Percentiles rank a stretch among this genome's conserved stretches.
Evolutionary conservation across 139 green algal genomes (phyloP).

Genomic region (Tetraselmis chui): DNA sequence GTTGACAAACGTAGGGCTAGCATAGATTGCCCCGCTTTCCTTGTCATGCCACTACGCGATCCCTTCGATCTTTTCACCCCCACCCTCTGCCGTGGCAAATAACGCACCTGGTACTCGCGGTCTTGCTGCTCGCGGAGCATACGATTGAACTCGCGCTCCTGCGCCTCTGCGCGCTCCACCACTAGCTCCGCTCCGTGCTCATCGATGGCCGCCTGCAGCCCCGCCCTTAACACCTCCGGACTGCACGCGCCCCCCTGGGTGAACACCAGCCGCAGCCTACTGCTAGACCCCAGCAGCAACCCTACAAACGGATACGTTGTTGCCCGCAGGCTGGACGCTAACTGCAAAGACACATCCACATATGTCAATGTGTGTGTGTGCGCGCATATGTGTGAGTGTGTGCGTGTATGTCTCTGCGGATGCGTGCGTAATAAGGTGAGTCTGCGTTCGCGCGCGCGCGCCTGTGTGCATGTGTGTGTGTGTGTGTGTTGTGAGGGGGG

Average conservation of each 20-base stretch:
- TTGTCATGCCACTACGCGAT: too few relatives aligned
- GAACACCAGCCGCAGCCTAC: conserved; percentile 33
- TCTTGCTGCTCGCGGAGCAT: conserved; percentile 69
- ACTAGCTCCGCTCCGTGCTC: conserved; percentile 48
- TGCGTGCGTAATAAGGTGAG: too few relatives aligned
- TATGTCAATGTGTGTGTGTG: too few relatives aligned
- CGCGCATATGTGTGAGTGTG: too few relatives aligned
- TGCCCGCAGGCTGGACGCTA: conserved; percentile 38
- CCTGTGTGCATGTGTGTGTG: too few relatives aligned
- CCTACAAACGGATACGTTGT: conserved; percentile 56
- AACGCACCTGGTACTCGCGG: conserved; percentile 49
- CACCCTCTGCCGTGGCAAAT: conserved; percentile 34
- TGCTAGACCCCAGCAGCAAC: conserved; percentile 49
- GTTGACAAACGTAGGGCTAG: too few relatives aligned
- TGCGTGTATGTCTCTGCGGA: too few relatives aligned
- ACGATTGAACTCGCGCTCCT: conserved; percentile 52
- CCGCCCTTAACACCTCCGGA: conserved; percentile 17
- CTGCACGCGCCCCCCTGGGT: conserved; percentile 26
- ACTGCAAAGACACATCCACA: conserved; percentile 11
- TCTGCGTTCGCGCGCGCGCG: too few relatives aligned
- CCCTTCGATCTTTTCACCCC: too few relatives aligned
- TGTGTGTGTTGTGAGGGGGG: too few relatives aligned
- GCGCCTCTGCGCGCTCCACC: conserved; percentile 43
- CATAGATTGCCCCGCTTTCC: too few relatives aligned
- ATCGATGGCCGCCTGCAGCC: conserved; percentile 33